Evolutionary conservation across 75 land plant genomes (phyloP).

Genomic region (Selaginella moellendorffii): DNA sequence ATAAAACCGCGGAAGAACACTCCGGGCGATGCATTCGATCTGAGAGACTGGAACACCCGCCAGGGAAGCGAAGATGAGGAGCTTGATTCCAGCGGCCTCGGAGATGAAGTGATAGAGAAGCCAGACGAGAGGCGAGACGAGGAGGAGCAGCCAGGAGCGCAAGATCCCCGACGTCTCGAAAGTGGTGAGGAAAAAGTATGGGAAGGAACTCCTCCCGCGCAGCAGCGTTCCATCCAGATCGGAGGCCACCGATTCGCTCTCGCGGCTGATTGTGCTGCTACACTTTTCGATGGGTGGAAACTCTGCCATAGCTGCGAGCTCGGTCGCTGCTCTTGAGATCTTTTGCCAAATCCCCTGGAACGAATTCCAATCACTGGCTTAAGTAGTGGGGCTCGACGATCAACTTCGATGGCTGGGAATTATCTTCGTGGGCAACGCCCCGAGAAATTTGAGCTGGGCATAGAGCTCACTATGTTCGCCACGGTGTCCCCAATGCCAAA

Average conservation of each 20-base stretch:
- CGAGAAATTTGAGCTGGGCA: too few relatives aligned
- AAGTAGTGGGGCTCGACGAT: too few relatives aligned
- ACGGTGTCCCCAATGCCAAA: too few relatives aligned
- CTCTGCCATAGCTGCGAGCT: too few relatives aligned
- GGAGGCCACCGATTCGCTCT: not conserved
- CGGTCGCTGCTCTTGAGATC: too few relatives aligned
- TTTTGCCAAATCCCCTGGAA: too few relatives aligned
- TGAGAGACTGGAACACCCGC: not conserved
- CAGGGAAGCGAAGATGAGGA: slow-evolving; percentile 2
- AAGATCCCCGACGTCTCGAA: slow-evolving; percentile 50
- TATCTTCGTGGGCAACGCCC: too few relatives aligned
- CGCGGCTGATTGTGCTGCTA: not conserved
- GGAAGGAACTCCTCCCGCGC: slow-evolving; percentile 1
- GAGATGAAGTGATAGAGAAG: slow-evolving; percentile 41
- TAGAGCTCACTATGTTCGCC: too few relatives aligned
- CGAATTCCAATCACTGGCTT: too few relatives aligned
- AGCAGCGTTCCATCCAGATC: slow-evolving; percentile 3
- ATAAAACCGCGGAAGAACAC: not conserved
- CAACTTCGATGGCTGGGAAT: too few relatives aligned
- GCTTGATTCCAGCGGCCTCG: slow-evolving; percentile 32
- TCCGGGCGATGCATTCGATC: not conserved
- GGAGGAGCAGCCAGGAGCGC: slow-evolving; percentile 35
- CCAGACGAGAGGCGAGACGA: slow-evolving; percentile 38
- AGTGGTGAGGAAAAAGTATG: slow-evolving; percentile 28
- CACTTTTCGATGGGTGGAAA: not conserved